Base-by-base conservation (phyloP, 768 basidiomycete genomes). In the Boletus vermiculosoides region DNA sequence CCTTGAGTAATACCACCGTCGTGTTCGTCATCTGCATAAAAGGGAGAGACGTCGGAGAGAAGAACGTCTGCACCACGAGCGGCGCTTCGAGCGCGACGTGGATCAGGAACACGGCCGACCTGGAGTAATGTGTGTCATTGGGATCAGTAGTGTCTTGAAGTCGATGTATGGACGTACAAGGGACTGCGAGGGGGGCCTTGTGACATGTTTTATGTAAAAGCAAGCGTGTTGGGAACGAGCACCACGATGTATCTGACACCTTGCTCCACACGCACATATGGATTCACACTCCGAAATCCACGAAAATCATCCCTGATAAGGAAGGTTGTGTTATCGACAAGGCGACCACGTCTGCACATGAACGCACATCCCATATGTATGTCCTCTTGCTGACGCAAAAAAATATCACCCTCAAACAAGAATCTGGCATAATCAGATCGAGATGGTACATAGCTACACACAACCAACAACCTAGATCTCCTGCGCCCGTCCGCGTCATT, bases 21-120 rank as follows among this genome's bases (percentile, higher is more conserved):
- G 92, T 93, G 75, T 94, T 94, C 63, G 86, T 92, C 62, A 92
- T 78, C 68, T 91, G 83, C 54, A 92, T 62, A 69, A 94, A 92
- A 0, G 92, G 92, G 20, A 93, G 70, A 16, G 70, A 75, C 18
- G 71, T 63, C 1, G 89, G 85, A 0, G 83, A 78, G 75, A 82
- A 83, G 18, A 92, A 72, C 7, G 90, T 89, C 69, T 92, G 90
- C 33, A 94, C 71, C 4, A 85, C 90, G 22, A 94, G 68, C 0
- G 92, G 92, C 6, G 83, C 79, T 68, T 94, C 92, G 54, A 92
- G 75, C 6, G 86, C 88, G 63, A 91, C 82, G 64, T 94, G 92
- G 30, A 93, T 73, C 39, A 94, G 76, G 72, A 93, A 94, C 2
- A 92, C 78, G 20, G 74, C 72, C 4, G 90, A 82, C 12, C 87